Percentiles rank a stretch among this genome's conserved stretches.
Conservation (phyloP, 306 rosid genomes). For the Coriaria nepalensis region DNA sequence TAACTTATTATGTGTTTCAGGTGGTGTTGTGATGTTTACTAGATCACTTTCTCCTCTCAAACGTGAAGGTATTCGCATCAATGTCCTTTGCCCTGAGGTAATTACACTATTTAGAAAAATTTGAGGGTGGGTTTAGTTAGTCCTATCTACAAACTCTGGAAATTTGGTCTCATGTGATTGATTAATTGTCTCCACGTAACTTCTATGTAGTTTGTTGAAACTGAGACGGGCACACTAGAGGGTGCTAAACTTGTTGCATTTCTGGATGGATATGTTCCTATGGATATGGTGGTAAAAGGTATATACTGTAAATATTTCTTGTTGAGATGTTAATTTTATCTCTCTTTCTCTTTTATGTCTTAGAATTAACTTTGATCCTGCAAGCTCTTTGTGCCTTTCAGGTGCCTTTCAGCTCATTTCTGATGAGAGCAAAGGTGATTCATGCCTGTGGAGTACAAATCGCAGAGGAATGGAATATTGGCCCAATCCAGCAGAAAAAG, state of each 20-base stretch:
- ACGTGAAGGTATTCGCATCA: conserved; percentile 73
- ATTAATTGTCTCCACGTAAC: not conserved
- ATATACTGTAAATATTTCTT: conserved; percentile 6
- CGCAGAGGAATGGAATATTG: conserved; percentile 92
- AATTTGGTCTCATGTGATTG: not conserved
- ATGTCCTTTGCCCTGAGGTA: conserved; percentile 97
- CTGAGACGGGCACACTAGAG: conserved; percentile 36
- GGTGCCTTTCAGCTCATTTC: conserved; percentile 82
- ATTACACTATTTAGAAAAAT: conserved; percentile 11
- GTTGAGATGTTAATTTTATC: not conserved
- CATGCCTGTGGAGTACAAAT: conserved; percentile 84
- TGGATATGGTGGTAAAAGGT: conserved; percentile 91
- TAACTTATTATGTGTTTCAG: conserved; percentile 22
- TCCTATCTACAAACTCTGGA: not conserved
- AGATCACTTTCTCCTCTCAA: conserved; percentile 56
- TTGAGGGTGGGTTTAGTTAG: not conserved
- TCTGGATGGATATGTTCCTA: conserved; percentile 66
- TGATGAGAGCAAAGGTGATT: conserved; percentile 83
- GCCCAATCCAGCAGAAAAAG: conserved; percentile 70
- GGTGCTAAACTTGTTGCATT: conserved; percentile 18
- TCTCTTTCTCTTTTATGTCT: conserved; percentile 2
- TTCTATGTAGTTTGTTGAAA: conserved; percentile 69
- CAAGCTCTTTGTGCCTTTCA: conserved; percentile 22
- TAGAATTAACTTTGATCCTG: conserved; percentile 13
- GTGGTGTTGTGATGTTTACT: conserved; percentile 82